Conservation (phyloP, 331 rosid genomes). For the Stylosanthes scabra region DNA sequence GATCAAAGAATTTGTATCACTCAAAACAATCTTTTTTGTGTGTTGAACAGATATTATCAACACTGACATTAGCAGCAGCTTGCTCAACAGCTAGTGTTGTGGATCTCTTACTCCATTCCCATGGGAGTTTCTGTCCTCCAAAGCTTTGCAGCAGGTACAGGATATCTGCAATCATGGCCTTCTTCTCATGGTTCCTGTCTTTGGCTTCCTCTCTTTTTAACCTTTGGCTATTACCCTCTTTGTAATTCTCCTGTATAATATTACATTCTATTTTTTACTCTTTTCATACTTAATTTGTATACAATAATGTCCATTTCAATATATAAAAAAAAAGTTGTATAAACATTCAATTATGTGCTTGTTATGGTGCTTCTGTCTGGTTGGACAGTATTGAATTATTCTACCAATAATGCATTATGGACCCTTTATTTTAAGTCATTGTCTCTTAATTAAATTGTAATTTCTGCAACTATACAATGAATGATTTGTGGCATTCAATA, state of each 20-base stretch:
- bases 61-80: conserved; percentile 82
- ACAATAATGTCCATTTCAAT: too few species aligned
- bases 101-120: conserved; percentile 58
- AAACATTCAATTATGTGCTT: too few species aligned
- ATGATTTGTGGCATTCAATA: too few species aligned
- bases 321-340: too few species aligned
- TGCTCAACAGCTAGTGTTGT: conserved; percentile 81
- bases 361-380: too few species aligned
- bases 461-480: too few species aligned
- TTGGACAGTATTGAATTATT: too few species aligned
- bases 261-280: not conserved
- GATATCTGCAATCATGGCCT: conserved; percentile 81
- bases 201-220: conserved; percentile 71
- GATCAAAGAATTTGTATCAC: conserved; percentile 8
- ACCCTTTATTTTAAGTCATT: not conserved
- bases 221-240: conserved; percentile 80
- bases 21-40: not conserved
- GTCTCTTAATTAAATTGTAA: not conserved
- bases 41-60: conserved; percentile 58
- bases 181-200: conserved; percentile 73
- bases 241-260: conserved; percentile 45
- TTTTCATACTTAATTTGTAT: too few species aligned
- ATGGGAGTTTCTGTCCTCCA: conserved; percentile 53
- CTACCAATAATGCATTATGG: not conserved
- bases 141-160: conserved; percentile 68